phyloP scores from a whole-genome alignment of 768 basidiomycete species.

The Myochromella boudieri region DNA sequence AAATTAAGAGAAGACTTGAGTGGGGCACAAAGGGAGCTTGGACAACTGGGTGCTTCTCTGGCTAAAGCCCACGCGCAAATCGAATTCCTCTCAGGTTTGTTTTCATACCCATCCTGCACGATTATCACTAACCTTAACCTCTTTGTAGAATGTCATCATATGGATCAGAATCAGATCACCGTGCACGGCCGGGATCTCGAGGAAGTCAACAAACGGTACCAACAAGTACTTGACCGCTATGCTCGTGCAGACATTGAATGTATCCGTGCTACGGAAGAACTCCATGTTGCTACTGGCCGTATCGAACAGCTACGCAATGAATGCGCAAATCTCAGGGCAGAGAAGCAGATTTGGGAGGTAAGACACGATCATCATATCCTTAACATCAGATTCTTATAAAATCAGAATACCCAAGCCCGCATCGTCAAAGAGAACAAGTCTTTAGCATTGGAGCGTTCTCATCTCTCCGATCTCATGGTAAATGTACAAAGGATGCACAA shows the following conservation, averaged over 20 bases:
- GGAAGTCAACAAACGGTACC: conserved; percentile 65
- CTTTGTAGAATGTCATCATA: conserved; percentile 61
- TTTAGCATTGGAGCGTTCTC: conserved; percentile 77
- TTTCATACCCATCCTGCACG: not conserved
- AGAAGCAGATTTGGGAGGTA: conserved; percentile 94
- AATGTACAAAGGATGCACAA: conserved; percentile 91
- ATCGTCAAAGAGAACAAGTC: conserved; percentile 84
- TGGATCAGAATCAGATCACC: conserved; percentile 66
- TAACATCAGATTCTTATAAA: conserved; percentile 9
- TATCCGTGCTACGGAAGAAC: conserved; percentile 65
- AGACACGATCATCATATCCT: conserved; percentile 15
- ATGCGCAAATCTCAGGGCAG: conserved; percentile 83
- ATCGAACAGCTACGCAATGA: conserved; percentile 84
- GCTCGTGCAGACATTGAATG: conserved; percentile 76
- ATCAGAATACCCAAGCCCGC: conserved; percentile 73
- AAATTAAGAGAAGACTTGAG: conserved; percentile 71
- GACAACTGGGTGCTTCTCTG: conserved; percentile 60
- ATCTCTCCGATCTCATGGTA: conserved; percentile 82
- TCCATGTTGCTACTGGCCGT: conserved; percentile 54
- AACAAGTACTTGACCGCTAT: conserved; percentile 72
- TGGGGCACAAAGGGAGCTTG: conserved; percentile 65
- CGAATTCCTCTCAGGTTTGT: conserved; percentile 73
- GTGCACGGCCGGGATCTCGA: conserved; percentile 67
- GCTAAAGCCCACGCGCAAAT: conserved; percentile 85
- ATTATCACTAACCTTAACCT: conserved; percentile 11